Conservation (phyloP, 2,329 filamentous ascomycete species). For the Nemania sp. region DNA sequence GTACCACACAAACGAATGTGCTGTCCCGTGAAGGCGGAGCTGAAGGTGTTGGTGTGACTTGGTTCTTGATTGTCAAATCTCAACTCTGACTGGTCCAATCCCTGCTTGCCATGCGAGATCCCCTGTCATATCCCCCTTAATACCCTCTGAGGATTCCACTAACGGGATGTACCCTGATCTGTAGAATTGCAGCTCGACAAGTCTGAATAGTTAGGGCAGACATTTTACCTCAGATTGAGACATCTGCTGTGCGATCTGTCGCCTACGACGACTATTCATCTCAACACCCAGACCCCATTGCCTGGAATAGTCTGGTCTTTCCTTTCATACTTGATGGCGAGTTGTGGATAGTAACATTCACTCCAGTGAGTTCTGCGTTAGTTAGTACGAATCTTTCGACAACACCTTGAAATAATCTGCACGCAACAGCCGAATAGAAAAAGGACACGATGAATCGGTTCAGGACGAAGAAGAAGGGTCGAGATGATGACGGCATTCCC, state of each 20-base stretch:
- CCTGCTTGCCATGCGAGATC: constrained; percentile 10
- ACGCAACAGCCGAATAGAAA: background rate
- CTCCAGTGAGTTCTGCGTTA: background rate
- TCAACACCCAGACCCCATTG: background rate
- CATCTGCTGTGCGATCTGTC: background rate
- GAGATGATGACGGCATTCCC: constrained; percentile 59
- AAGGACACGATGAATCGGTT: constrained; percentile 72
- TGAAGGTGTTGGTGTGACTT: background rate
- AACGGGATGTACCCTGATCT: constrained; percentile 11
- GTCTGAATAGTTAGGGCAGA: constrained; percentile 8
- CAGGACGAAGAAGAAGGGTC: constrained; percentile 71
- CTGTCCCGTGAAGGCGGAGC: constrained; percentile 14
- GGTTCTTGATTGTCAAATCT: background rate
- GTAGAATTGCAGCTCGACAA: constrained; percentile 12
- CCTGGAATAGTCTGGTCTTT: background rate
- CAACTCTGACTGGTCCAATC: constrained; percentile 12
- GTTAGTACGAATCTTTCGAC: background rate
- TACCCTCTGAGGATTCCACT: constrained; percentile 16
- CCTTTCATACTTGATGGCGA: constrained; percentile 17
- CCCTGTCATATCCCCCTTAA: constrained; percentile 18
- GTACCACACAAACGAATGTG: constrained; percentile 13
- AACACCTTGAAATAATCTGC: background rate
- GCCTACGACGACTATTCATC: background rate
- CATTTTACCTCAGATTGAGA: constrained; percentile 4
- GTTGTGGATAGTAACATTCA: constrained; percentile 8